phyloP scores from a whole-genome alignment of 2,329 filamentous ascomycete species.

The Ceratocystis destructans region DNA sequence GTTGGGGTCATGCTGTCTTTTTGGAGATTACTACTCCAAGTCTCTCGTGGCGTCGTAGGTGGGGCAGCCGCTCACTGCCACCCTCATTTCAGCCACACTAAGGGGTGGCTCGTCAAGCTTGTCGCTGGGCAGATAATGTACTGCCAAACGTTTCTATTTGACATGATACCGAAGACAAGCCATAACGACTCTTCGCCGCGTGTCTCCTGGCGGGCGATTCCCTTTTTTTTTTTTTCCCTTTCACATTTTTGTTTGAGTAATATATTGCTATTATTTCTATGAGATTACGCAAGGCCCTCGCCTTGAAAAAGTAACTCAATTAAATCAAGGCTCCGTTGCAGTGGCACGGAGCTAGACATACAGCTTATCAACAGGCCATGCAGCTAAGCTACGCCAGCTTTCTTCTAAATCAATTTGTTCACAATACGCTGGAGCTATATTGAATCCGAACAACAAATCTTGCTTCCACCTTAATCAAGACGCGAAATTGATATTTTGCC shows the following conservation, averaged over 20 bases:
- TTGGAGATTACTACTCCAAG: too few relatives aligned
- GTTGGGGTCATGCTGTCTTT: conserved; percentile 6
- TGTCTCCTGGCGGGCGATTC: background rate
- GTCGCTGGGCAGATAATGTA: background rate
- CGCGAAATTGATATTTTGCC: background rate
- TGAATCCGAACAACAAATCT: too few relatives aligned
- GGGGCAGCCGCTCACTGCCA: background rate
- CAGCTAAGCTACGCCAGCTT: background rate
- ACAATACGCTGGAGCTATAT: too few relatives aligned
- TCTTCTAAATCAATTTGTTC: background rate
- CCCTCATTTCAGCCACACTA: background rate
- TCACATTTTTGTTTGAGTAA: background rate
- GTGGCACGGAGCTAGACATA: background rate
- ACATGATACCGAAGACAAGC: background rate
- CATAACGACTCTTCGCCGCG: background rate
- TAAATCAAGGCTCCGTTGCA: background rate
- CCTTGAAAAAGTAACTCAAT: background rate
- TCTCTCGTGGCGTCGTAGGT: too few relatives aligned
- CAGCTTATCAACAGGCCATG: background rate
- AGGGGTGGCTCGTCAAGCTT: background rate
- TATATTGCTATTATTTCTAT: background rate
- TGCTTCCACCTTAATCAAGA: too few relatives aligned
- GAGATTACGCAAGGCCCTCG: background rate
- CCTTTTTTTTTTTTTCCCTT: background rate
- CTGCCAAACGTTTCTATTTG: background rate